Evolutionary conservation across 176 grass and related monocot species (phyloP), one percentile per base, ranked within the genome.

Genomic region (Canna indica): DNA sequence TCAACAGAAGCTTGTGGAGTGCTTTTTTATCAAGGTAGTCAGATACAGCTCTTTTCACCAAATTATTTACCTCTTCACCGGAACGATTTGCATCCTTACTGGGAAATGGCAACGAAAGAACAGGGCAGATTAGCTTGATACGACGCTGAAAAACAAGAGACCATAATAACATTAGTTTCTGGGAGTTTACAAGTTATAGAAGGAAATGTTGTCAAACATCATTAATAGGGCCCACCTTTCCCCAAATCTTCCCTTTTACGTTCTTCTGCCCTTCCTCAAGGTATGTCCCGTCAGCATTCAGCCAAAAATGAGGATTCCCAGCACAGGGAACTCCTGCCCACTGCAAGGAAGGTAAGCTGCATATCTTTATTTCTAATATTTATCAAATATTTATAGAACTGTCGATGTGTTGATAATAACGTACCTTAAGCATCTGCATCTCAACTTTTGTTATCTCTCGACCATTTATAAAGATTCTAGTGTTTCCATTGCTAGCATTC

Each of bases 221-320:
- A n/a, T n/a, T n/a, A 34, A 8, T 31, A 70, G 4, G n/a, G 27
- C 15, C 50, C 48, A 99, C 95, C 95, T 99, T 99, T 76, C 80
- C 86, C 95, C 95, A 99, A 70, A 99, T 92, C 60, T 72, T 84
- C 64, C 86, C 95, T 59, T 93, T 94, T 48, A 94, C 77, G 9
- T 91, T 94, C 71, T 93, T 99, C 30, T 99, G 95, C 27, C 95
- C 95, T 84, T 99, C 95, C 78, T 99, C 95, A 79, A 90, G 84
- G 79, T 99, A 99, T 52, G 87, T 88, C 42, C 95, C 95, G 82
- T 99, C 95, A 74, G 90, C 80, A 72, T 90, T 90, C 14, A 99
- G 59, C 95, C 95, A 99, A 88, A 90, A 99, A 64, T 99, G 90
- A 85, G 90, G 95, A 67, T 90, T 90, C 56, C 95, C 95, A 82